Evolutionary conservation across 768 basidiomycete genomes (phyloP).

Genomic region (Hygrocybe punicea): DNA sequence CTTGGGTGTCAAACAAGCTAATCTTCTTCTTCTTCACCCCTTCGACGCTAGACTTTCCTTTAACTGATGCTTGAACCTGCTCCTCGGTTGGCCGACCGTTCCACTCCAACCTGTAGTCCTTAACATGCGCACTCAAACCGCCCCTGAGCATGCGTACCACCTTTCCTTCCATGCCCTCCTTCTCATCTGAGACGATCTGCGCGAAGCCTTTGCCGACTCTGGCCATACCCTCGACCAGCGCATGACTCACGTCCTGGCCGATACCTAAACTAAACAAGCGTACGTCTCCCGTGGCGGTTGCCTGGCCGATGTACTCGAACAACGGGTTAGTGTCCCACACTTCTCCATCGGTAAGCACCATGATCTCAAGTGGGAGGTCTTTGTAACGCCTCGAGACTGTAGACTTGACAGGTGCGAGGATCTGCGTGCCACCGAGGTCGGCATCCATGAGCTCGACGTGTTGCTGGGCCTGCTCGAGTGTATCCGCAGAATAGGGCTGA

Average conservation of each 20-base stretch:
- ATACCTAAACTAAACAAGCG: background rate
- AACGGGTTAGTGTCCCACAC: background rate
- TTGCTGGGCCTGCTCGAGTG: background rate
- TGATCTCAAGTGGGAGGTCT: background rate
- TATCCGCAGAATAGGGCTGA: background rate
- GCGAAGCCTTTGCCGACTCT: background rate
- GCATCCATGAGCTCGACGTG: background rate
- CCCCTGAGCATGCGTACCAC: background rate
- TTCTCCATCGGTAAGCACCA: background rate
- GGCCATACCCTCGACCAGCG: background rate
- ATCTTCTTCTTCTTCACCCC: conserved; percentile 1
- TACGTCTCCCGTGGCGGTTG: background rate
- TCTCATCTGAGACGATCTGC: background rate
- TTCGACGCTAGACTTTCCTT: background rate
- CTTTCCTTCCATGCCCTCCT: background rate
- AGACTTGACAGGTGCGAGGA: background rate
- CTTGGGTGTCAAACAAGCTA: background rate
- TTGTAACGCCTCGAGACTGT: background rate
- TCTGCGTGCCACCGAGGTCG: background rate
- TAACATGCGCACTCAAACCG: background rate
- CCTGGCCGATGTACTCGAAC: background rate
- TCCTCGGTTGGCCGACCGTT: background rate
- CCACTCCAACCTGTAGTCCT: background rate
- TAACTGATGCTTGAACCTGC: background rate
- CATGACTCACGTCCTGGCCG: background rate